Conservation (phyloP, 345 rosid species). For the Zanthoxylum bungeanum region DNA sequence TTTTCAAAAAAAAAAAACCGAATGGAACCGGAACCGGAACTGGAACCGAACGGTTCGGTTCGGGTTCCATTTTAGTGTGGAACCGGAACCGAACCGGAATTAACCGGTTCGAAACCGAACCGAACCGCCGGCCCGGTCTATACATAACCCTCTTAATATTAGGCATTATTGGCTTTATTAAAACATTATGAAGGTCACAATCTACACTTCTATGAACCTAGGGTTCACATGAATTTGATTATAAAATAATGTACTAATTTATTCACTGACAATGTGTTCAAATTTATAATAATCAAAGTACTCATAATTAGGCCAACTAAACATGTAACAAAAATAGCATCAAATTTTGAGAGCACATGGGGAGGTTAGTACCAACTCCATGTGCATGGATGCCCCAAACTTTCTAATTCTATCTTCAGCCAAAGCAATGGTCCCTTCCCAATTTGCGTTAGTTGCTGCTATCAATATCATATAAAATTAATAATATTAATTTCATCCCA, state of each 20-base stretch:
- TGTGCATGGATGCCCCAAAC: conserved; percentile 16
- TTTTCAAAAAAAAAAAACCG: too few relatives aligned
- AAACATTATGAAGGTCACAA: neutral
- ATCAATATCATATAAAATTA: neutral
- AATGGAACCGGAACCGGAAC: too few relatives aligned
- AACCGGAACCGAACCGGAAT: too few relatives aligned
- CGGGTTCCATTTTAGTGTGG: too few relatives aligned
- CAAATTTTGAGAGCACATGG: conserved; percentile 10
- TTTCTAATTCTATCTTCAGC: conserved; percentile 16
- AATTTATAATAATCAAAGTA: neutral
- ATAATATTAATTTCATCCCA: neutral
- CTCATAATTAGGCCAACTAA: conserved; percentile 19
- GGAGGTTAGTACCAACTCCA: conserved; percentile 10
- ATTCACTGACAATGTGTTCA: neutral
- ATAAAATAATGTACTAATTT: neutral
- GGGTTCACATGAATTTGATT: neutral
- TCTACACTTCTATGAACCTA: too few relatives aligned
- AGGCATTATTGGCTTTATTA: neutral
- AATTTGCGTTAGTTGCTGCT: neutral
- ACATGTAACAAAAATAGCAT: neutral
- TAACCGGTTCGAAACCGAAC: too few relatives aligned
- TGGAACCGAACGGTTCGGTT: too few relatives aligned
- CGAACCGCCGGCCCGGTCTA: too few relatives aligned
- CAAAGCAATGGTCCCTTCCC: conserved; percentile 1
- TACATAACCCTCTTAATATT: too few relatives aligned